These are phyloP conservation scores for Russula abietina DNA, from an alignment of 768 basidiomycete genomes.

Conservation along the genomic window DNA sequence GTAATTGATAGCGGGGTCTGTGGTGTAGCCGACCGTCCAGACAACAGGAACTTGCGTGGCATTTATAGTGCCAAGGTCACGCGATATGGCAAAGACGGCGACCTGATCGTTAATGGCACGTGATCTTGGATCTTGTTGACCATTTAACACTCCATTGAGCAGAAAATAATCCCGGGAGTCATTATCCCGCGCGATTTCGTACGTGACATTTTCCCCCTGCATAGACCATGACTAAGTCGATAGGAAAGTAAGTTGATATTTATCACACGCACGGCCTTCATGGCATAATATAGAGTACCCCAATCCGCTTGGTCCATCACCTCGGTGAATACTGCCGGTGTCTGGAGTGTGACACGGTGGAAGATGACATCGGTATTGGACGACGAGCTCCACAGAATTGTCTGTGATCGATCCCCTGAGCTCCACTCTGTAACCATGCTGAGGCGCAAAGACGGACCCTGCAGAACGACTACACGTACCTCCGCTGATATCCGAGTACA, in stretches of 20 bases:
- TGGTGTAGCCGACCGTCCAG: slow-evolving; percentile 30
- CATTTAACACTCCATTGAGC: slow-evolving; percentile 19
- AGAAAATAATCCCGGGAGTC: slow-evolving; percentile 24
- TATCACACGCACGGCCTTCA: slow-evolving; percentile 12
- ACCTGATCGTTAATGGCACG: slow-evolving; percentile 20
- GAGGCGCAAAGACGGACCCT: background rate
- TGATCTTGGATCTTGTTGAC: slow-evolving; percentile 14
- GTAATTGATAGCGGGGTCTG: slow-evolving; percentile 29
- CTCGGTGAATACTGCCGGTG: slow-evolving; percentile 15
- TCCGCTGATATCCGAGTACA: slow-evolving; percentile 38
- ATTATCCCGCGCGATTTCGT: slow-evolving; percentile 15
- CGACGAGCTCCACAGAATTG: slow-evolving; percentile 11
- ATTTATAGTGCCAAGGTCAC: slow-evolving; percentile 28
- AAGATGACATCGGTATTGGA: slow-evolving; percentile 5
- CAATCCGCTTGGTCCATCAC: slow-evolving; percentile 22
- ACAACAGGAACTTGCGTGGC: slow-evolving; percentile 25
- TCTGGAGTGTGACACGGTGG: slow-evolving; percentile 18
- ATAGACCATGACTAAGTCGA: background rate
- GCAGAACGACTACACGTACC: slow-evolving; percentile 25
- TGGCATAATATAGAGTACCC: slow-evolving; percentile 23
- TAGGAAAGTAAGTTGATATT: background rate
- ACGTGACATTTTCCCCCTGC: slow-evolving; percentile 19
- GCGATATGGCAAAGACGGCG: slow-evolving; percentile 28
- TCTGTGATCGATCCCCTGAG: slow-evolving; percentile 18
- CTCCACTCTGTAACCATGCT: slow-evolving; percentile 25